Evolutionary conservation across 345 rosid species (phyloP).

Genomic region (Gossypium australe): DNA sequence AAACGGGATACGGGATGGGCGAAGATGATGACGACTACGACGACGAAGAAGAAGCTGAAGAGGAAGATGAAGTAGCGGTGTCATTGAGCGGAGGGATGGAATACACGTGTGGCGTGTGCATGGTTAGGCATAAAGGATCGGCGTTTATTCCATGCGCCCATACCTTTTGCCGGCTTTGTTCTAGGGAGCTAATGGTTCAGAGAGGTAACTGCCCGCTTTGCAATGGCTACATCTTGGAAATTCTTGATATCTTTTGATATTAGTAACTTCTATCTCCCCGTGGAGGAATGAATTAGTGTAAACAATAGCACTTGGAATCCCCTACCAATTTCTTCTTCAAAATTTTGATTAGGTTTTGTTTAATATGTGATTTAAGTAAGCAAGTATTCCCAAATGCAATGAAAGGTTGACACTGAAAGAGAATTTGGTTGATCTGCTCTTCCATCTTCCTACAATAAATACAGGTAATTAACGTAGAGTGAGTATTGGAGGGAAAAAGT

Average conservation of each 20-base stretch:
- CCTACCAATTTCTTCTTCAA: too few species aligned
- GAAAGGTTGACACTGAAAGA: too few species aligned
- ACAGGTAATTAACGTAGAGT: too few species aligned
- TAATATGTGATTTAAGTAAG: too few species aligned
- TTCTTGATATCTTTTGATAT: constrained; percentile 72
- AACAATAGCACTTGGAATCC: neutral
- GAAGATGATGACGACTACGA: constrained; percentile 40
- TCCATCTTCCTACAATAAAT: too few species aligned
- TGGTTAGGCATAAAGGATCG: constrained; percentile 77
- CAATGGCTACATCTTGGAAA: constrained; percentile 67
- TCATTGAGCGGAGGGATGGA: constrained; percentile 36
- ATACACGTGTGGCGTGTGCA: constrained; percentile 70
- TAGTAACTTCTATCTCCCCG: neutral
- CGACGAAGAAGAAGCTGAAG: constrained; percentile 35
- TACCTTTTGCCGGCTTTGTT: constrained; percentile 82
- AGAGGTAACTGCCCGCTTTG: constrained; percentile 91
- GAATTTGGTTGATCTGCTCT: too few species aligned
- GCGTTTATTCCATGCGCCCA: constrained; percentile 88
- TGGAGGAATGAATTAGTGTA: too few species aligned
- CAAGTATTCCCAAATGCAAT: too few species aligned
- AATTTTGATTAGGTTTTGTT: too few species aligned
- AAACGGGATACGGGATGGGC: constrained; percentile 57
- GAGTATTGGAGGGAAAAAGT: too few species aligned
- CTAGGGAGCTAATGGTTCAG: constrained; percentile 86
- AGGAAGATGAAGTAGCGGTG: constrained; percentile 8